A percentile compares a stretch with the other conserved stretches of the same genome.
Evolutionary conservation across 352 stramenopile species (phyloP).

Genomic region (Globisporangium abappressorium): DNA sequence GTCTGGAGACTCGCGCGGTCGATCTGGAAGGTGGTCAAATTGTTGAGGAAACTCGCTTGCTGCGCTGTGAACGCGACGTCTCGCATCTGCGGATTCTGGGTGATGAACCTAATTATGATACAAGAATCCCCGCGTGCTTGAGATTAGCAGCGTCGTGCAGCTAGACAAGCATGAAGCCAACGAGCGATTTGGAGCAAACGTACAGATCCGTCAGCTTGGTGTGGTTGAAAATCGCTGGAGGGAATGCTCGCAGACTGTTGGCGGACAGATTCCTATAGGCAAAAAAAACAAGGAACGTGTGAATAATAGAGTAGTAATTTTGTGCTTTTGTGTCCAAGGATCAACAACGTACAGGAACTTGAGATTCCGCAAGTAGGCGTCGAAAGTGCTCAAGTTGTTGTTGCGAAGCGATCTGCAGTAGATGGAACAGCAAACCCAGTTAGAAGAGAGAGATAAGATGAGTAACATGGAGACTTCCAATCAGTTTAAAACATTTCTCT

Average conservation of each 20-base stretch:
- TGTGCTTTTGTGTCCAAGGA: neutral
- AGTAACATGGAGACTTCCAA: neutral
- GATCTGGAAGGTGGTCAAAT: neutral
- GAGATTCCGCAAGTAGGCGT: constrained; percentile 7
- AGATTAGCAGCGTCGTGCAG: neutral
- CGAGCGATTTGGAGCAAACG: neutral
- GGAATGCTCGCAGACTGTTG: constrained; percentile 1
- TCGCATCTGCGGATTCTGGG: neutral
- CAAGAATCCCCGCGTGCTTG: neutral
- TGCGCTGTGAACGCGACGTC: constrained; percentile 9
- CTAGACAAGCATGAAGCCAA: neutral
- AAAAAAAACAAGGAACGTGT: neutral
- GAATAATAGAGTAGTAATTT: neutral
- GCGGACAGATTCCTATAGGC: neutral
- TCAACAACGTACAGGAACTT: constrained; percentile 6
- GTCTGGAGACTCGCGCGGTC: neutral
- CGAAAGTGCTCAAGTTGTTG: constrained; percentile 8
- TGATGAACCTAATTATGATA: neutral
- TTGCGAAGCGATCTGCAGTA: neutral
- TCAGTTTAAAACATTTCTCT: neutral
- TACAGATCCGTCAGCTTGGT: constrained; percentile 9
- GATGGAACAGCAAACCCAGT: neutral
- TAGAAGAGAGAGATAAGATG: neutral
- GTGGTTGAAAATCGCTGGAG: constrained; percentile 7
- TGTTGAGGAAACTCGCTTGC: constrained; percentile 12